These are phyloP conservation scores for Skeletonema potamos DNA, from an alignment of 108 stramenopile genomes.

Conservation along the genomic window DNA sequence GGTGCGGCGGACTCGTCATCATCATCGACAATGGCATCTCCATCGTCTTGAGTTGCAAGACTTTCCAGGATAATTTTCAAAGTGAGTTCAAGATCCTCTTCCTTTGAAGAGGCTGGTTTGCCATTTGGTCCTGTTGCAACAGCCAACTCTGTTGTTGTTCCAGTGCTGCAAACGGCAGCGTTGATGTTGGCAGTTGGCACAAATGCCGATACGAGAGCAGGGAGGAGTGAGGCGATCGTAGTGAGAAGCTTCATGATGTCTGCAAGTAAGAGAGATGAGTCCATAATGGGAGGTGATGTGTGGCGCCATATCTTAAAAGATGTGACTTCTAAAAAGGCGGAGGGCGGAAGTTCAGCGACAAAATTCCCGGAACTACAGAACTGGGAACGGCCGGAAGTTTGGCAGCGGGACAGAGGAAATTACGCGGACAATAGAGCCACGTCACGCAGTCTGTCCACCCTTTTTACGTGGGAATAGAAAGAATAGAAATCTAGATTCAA, in stretches of 20 bases:
- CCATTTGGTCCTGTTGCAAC: slow-evolving; percentile 36
- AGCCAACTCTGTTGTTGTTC: not conserved
- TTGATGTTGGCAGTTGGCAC: not conserved
- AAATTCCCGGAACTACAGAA: no score
- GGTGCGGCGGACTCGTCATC: not conserved
- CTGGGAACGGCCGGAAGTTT: not conserved
- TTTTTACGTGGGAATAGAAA: not conserved
- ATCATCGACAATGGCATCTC: not conserved
- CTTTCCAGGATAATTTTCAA: slow-evolving; percentile 56
- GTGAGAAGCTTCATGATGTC: slow-evolving; percentile 6
- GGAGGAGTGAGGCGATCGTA: slow-evolving; percentile 3
- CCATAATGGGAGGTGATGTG: no score
- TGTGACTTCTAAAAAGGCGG: no score
- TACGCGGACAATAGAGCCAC: no score
- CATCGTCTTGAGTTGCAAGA: not conserved
- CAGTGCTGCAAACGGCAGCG: not conserved
- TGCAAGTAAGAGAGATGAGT: not conserved
- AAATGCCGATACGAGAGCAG: slow-evolving; percentile 20
- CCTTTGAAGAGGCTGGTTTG: slow-evolving; percentile 41
- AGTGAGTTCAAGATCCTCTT: slow-evolving; percentile 56
- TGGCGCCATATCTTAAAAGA: no score
- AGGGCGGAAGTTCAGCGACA: no score
- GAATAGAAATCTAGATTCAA: not conserved
- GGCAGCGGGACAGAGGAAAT: no score
- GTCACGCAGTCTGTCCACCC: not conserved